A percentile compares a stretch with the other conserved stretches of the same genome.
Evolutionary conservation across 2,329 filamentous ascomycete species (phyloP).

Genomic region (Ophiostoma novo-ulmi): DNA sequence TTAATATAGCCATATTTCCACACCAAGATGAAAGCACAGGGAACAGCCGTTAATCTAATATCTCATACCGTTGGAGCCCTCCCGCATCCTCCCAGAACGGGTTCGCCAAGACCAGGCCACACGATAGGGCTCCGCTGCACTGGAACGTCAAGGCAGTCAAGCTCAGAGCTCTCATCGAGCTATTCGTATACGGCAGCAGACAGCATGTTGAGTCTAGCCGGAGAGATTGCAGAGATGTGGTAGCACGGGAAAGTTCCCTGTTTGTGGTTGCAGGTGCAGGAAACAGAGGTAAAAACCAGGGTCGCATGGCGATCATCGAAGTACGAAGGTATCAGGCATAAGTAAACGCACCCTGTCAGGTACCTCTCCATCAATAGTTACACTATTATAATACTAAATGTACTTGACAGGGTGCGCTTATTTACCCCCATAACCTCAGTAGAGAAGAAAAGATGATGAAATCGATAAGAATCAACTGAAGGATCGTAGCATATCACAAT

Average conservation of each 20-base stretch:
- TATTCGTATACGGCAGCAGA: not conserved
- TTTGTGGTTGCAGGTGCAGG: not conserved
- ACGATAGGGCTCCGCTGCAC: conserved; percentile 20
- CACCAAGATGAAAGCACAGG: conserved; percentile 2
- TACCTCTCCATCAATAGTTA: no score
- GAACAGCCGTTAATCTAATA: conserved; percentile 5
- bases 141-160: conserved; percentile 16
- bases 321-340: no score
- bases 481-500: not conserved
- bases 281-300: not conserved
- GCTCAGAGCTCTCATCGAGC: not conserved
- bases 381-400: no score
- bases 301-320: not conserved
- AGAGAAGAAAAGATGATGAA: not conserved
- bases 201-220: not conserved
- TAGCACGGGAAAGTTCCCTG: not conserved
- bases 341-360: no score
- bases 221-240: not conserved
- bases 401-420: no score
- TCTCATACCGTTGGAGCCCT: conserved; percentile 16
- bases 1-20: not conserved
- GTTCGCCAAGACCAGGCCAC: conserved; percentile 16
- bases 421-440: no score
- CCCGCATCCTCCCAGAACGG: conserved; percentile 14
- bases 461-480: not conserved